Conservation (phyloP, 2,329 filamentous ascomycete species). For the Tympanopsis confertula region DNA sequence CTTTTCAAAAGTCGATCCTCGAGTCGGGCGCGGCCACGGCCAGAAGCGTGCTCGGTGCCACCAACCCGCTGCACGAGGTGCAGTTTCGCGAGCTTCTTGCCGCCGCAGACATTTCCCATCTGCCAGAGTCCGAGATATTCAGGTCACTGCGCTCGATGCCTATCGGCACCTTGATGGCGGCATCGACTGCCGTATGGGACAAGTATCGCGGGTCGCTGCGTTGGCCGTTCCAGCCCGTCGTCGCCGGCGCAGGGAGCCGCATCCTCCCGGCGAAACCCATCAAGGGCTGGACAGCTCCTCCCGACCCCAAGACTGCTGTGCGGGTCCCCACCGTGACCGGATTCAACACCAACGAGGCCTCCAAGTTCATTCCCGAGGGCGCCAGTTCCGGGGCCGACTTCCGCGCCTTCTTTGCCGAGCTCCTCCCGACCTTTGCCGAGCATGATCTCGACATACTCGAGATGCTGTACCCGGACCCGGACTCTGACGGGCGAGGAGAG, state of each 20-base stretch:
- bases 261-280: conserved; percentile 46
- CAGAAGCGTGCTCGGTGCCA: conserved; percentile 36
- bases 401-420: conserved; percentile 42
- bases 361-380: conserved; percentile 43
- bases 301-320: conserved; percentile 34
- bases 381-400: conserved; percentile 38
- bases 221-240: conserved; percentile 60
- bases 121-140: conserved; percentile 37
- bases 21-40: conserved; percentile 45
- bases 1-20: too few relatives aligned
- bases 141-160: conserved; percentile 32
- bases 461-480: conserved; percentile 51
- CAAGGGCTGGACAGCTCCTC: too few relatives aligned
- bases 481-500: conserved; percentile 20
- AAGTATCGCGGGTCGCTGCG: conserved; percentile 29
- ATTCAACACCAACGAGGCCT: conserved; percentile 61
- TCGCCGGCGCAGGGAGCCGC: too few relatives aligned
- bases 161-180: conserved; percentile 21
- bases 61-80: conserved; percentile 42
- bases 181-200: conserved; percentile 30
- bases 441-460: conserved; percentile 42
- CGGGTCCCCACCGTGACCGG: conserved; percentile 55
- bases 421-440: conserved; percentile 44
- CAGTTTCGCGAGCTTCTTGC: conserved; percentile 43
- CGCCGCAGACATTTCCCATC: conserved; percentile 34